A percentile compares a stretch with the other conserved stretches of the same genome.
Evolutionary conservation across 2,329 filamentous ascomycete species (phyloP).

Genomic region (Mollisia scopiformis): DNA sequence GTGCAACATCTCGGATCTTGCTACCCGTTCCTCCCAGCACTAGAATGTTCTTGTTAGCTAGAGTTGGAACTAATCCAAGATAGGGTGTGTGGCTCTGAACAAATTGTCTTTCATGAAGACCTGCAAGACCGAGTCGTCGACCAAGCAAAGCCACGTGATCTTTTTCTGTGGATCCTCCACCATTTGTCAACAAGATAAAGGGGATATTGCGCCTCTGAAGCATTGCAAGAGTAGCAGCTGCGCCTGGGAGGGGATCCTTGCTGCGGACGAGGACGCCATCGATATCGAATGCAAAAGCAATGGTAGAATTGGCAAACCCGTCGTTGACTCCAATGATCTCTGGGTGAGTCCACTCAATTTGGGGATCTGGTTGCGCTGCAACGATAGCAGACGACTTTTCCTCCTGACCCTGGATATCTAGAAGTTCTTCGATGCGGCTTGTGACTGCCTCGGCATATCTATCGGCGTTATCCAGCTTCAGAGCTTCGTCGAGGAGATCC

Average conservation of each 20-base stretch:
- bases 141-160: constrained; percentile 55
- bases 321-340: not conserved
- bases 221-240: constrained; percentile 63
- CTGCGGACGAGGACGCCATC: constrained; percentile 75
- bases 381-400: not conserved
- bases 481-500: not conserved
- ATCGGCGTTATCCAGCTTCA: not conserved
- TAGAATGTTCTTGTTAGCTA: constrained; percentile 70
- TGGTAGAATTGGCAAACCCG: not conserved
- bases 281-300: constrained; percentile 74
- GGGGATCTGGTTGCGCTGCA: not conserved
- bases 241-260: constrained; percentile 67
- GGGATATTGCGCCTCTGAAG: constrained; percentile 73
- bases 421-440: not conserved
- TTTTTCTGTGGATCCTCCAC: constrained; percentile 7
- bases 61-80: constrained; percentile 62
- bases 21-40: constrained; percentile 66
- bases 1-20: constrained; percentile 61
- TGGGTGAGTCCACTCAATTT: not conserved
- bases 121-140: constrained; percentile 52
- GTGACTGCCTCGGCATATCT: not conserved
- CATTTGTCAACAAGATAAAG: constrained; percentile 72
- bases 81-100: constrained; percentile 77
- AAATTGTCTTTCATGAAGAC: constrained; percentile 54
- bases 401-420: not conserved